phyloP scores from a whole-genome alignment of 305 asterid species.

The Salvia sclarea region DNA sequence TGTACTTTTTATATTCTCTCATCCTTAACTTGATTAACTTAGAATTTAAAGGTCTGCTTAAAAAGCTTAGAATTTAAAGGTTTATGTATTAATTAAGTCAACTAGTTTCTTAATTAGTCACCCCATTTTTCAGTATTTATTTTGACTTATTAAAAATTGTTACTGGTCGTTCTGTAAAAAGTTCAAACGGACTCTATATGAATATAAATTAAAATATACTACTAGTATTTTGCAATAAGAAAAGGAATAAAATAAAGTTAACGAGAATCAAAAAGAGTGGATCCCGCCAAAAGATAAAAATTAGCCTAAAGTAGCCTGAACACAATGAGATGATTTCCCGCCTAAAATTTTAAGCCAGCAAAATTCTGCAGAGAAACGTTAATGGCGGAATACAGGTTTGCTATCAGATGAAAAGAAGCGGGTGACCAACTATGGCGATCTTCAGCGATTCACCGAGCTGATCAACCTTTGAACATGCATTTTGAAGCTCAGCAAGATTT shows the following conservation, averaged over 20 bases:
- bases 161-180: too few species aligned
- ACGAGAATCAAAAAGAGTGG: constrained; percentile 4
- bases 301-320: not conserved
- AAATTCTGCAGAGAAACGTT: constrained; percentile 30
- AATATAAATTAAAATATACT: too few species aligned
- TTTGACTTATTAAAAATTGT: too few species aligned
- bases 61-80: too few species aligned
- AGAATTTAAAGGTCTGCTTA: too few species aligned
- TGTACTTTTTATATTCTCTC: too few species aligned
- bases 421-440: not conserved
- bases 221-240: not conserved
- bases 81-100: too few species aligned
- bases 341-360: constrained; percentile 27
- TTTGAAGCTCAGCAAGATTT: constrained; percentile 1
- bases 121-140: too few species aligned
- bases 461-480: not conserved
- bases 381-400: constrained; percentile 22
- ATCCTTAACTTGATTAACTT: too few species aligned
- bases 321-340: constrained; percentile 24
- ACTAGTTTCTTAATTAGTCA: too few species aligned
- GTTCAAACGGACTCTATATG: too few species aligned
- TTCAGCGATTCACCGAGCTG: not conserved
- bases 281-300: constrained; percentile 29
- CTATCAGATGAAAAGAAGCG: not conserved
- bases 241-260: not conserved